Evolutionary conservation across 176 grass and related monocot genomes (phyloP).

Genomic region (Themeda triandra): DNA sequence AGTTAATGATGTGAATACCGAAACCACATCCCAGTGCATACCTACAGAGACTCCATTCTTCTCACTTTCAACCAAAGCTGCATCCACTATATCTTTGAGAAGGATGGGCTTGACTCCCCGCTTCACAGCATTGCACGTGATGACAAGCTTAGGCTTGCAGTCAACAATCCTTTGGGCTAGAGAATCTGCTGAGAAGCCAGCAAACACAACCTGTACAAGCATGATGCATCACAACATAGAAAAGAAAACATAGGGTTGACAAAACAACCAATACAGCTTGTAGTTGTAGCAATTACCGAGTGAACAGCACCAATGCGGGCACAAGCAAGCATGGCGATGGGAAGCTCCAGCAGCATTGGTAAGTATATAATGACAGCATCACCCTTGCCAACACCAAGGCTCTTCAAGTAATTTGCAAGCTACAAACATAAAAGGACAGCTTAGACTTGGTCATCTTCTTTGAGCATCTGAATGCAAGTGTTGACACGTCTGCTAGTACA

Average conservation of each 20-base stretch:
- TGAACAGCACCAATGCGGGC: conserved; percentile 92
- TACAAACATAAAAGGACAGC: conserved; percentile 4
- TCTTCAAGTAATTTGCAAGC: conserved; percentile 97
- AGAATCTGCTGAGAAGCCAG: conserved; percentile 86
- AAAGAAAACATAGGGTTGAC: background rate
- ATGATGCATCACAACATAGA: background rate
- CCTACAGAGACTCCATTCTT: conserved; percentile 70
- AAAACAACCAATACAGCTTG: background rate
- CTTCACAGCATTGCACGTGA: conserved; percentile 90
- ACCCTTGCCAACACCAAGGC: conserved; percentile 79
- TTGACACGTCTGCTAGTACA: conserved; percentile 1
- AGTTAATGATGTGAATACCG: background rate
- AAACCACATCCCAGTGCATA: conserved; percentile 22
- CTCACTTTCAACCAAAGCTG: conserved; percentile 62
- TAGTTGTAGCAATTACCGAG: conserved; percentile 53
- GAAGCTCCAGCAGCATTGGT: conserved; percentile 94
- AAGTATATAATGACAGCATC: conserved; percentile 94
- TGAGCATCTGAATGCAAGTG: conserved; percentile 19
- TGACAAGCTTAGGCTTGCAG: conserved; percentile 87
- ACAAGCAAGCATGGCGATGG: conserved; percentile 95
- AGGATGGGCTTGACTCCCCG: conserved; percentile 66
- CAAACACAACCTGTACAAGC: conserved; percentile 76
- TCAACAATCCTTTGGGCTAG: conserved; percentile 86
- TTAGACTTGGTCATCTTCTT: background rate
- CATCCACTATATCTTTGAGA: conserved; percentile 90